Evolutionary conservation across 2,329 filamentous ascomycete genomes (phyloP), one percentile per base, ranked within the genome.

Genomic region (Ophiosphaerella korrae): DNA sequence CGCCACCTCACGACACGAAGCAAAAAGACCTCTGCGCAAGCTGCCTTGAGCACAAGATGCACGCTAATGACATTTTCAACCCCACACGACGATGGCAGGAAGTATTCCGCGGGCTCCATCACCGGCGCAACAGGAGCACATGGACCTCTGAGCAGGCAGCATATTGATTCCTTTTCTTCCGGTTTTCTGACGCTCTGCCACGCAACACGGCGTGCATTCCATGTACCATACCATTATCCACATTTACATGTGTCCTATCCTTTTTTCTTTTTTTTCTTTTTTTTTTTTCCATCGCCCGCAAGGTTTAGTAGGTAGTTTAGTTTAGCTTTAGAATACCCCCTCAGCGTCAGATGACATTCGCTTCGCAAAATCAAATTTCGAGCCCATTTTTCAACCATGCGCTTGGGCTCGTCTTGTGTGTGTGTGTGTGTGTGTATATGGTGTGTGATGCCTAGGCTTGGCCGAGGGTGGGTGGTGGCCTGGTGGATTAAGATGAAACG

Each of bases 91-190:
- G 63, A 62, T 68, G 66, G 66, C 67, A 66, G 68, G 66, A 70
- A 69, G 66, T 58, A 67, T 70, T 68, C 66, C 68, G 64, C 55
- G 42, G 66, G 63, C 43, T 50, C 63, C 64, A 68, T 64, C 54
- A 45, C 43, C 21, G 45, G 45, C 39, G 38, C 26, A 29, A 8
- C 26, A 11, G 26, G 26, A 29, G 26, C 26, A 29, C 11, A 29
- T 29, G 7, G 11, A 29, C 26, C 26, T 35, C 23, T 44, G n/a
- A 43, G 7, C 12, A 43, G 21, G 7, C 23, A 43, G 38, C 44
- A 46, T 34, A 31, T 33, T 36, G 6, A 24, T 29, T 42, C 16
- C 12, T 36, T 8, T 36, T 16, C n/a, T 36, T 9, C 18, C 18
- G 24, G 23, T 23, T 26, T 16, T 16, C n/a, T 29, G 21, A 41